Percentiles rank a stretch among this genome's conserved stretches.
These are phyloP conservation scores for Neurospora tetrasperma DNA, from an alignment of 495 filamentous ascomycete species.

Conservation along the genomic window DNA sequence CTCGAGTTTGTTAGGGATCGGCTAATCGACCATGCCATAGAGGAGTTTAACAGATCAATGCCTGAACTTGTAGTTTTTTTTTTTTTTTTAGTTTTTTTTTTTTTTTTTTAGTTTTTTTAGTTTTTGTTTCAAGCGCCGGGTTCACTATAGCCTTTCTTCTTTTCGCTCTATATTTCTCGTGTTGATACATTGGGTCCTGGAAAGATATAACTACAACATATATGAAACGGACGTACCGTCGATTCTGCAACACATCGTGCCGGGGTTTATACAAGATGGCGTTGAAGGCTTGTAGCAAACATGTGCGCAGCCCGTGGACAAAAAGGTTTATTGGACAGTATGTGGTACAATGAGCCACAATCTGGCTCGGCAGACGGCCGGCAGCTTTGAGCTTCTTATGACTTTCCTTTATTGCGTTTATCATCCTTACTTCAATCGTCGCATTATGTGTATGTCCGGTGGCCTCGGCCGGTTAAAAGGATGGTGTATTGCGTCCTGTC, in stretches of 20 bases:
- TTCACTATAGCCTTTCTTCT: too few relatives aligned
- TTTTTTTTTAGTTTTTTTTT: too few relatives aligned
- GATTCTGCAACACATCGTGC: not conserved
- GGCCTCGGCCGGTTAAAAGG: not conserved
- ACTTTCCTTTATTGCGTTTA: not conserved
- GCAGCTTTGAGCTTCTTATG: not conserved
- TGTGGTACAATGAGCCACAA: not conserved
- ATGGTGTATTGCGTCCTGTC: not conserved
- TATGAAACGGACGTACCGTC: too few relatives aligned
- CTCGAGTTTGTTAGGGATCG: too few relatives aligned
- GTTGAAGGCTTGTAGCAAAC: not conserved
- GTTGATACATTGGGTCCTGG: too few relatives aligned
- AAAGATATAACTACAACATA: too few relatives aligned
- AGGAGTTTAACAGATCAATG: too few relatives aligned
- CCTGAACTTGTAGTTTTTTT: too few relatives aligned
- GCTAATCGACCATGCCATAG: too few relatives aligned
- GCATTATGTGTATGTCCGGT: not conserved
- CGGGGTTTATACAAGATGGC: not conserved
- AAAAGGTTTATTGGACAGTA: not conserved
- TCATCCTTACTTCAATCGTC: not conserved
- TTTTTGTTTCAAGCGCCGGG: too few relatives aligned
- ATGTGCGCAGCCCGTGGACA: not conserved
- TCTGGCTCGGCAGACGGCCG: not conserved
- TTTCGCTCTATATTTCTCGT: too few relatives aligned
- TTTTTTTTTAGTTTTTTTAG: too few relatives aligned